Evolutionary conservation across 352 stramenopile genomes (phyloP).

Genomic region (Globisporangium rhizosaccharum): DNA sequence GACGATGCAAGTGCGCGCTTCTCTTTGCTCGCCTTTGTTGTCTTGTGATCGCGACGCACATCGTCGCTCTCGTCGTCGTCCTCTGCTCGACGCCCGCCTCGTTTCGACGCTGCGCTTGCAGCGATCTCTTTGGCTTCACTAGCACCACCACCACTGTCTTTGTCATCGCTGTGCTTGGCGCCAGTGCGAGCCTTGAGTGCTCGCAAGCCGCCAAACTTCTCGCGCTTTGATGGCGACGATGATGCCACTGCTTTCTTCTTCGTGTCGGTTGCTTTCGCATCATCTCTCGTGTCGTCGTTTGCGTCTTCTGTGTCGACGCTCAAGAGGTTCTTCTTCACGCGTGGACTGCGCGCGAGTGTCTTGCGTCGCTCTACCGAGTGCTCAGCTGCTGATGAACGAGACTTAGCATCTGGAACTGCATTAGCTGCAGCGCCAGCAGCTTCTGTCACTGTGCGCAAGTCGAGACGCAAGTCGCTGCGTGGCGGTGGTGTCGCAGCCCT

Average conservation of each 20-base stretch:
- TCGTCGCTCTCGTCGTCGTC: neutral
- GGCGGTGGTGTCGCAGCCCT: neutral
- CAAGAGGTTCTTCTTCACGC: slow-evolving; percentile 2
- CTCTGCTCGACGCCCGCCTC: neutral
- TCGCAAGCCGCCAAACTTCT: neutral
- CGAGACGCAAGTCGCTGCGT: neutral
- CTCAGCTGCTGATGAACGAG: neutral
- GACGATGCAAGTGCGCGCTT: neutral
- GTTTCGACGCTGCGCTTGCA: neutral
- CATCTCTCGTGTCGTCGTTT: neutral
- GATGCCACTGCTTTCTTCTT: neutral
- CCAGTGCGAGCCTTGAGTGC: neutral
- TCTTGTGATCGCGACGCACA: neutral
- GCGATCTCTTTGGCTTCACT: neutral
- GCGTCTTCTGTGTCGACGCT: neutral
- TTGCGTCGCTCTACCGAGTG: neutral
- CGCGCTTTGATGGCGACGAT: neutral
- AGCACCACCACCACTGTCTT: neutral
- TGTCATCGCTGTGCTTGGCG: neutral
- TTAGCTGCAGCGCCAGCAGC: neutral
- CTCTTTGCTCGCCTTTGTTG: neutral
- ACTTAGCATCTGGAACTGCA: neutral
- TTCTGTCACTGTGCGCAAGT: neutral
- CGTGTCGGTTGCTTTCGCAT: neutral
- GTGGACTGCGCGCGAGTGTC: slow-evolving; percentile 9